phyloP scores from a whole-genome alignment of 495 filamentous ascomycete species.

The Penicillium longicatenatum region DNA sequence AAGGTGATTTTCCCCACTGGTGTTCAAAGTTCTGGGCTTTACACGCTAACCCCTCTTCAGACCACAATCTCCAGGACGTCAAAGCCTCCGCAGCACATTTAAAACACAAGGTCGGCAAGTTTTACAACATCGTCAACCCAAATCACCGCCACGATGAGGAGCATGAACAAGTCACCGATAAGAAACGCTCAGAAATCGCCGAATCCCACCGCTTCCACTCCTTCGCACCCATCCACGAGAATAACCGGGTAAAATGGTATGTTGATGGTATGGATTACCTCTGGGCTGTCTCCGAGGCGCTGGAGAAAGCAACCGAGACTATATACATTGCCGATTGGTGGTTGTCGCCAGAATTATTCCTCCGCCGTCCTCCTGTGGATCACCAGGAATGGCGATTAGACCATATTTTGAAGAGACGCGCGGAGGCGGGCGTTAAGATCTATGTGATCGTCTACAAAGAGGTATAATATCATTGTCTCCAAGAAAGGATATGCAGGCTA shows the following conservation, averaged over 20 bases:
- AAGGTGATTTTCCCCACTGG: conserved; percentile 23
- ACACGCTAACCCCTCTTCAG: conserved; percentile 12
- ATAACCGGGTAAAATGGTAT: conserved; percentile 95
- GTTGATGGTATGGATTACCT: conserved; percentile 92
- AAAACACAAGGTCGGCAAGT: conserved; percentile 68
- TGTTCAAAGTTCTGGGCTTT: neutral
- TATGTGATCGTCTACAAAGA: conserved; percentile 95
- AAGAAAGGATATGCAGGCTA: neutral
- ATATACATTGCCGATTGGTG: conserved; percentile 99
- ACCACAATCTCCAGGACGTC: conserved; percentile 46
- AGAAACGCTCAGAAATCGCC: conserved; percentile 69
- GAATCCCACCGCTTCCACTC: conserved; percentile 82
- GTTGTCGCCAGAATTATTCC: conserved; percentile 90
- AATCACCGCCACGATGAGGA: conserved; percentile 95
- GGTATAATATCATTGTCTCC: conserved; percentile 25
- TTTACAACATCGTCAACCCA: conserved; percentile 75
- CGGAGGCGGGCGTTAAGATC: conserved; percentile 92
- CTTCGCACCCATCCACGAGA: conserved; percentile 81
- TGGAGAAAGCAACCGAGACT: conserved; percentile 84
- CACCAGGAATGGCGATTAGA: conserved; percentile 91
- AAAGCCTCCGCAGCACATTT: conserved; percentile 53
- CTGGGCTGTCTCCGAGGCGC: conserved; percentile 84
- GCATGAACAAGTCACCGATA: conserved; percentile 82
- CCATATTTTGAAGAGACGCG: conserved; percentile 79
- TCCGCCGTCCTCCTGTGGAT: conserved; percentile 76